Evolutionary conservation across 2,329 filamentous ascomycete genomes (phyloP).

Genomic region (Alternaria sp.): DNA sequence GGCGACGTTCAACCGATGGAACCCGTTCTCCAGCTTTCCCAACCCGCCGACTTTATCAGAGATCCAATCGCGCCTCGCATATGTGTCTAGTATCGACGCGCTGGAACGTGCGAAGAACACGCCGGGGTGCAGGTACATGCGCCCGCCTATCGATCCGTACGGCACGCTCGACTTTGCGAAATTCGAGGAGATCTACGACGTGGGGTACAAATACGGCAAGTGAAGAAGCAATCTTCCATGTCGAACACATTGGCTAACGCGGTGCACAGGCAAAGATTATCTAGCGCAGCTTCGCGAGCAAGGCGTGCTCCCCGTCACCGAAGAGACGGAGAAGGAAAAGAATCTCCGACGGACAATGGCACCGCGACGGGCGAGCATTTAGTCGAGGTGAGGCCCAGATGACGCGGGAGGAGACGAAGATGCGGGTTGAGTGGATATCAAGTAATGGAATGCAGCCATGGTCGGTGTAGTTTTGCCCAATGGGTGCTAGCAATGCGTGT

Average conservation of each 20-base stretch:
- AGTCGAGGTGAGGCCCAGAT: constrained; percentile 6
- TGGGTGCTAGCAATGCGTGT: constrained; percentile 24
- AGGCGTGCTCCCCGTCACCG: constrained; percentile 71
- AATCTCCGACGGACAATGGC: constrained; percentile 63
- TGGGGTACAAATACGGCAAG: constrained; percentile 81
- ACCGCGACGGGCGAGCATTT: constrained; percentile 50
- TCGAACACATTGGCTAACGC: constrained; percentile 8
- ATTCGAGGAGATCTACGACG: constrained; percentile 94
- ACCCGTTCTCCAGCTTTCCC: constrained; percentile 85
- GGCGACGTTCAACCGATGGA: constrained; percentile 96
- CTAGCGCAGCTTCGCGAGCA: constrained; percentile 78
- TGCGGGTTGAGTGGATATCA: constrained; percentile 22
- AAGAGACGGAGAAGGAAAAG: constrained; percentile 61
- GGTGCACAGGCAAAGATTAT: constrained; percentile 69
- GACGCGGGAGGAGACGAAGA: constrained; percentile 21
- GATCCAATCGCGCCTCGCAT: constrained; percentile 93
- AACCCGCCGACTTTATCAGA: constrained; percentile 95
- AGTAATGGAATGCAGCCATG: constrained; percentile 27
- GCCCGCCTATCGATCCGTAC: constrained; percentile 91
- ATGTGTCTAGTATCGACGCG: constrained; percentile 93
- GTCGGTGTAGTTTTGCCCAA: constrained; percentile 30
- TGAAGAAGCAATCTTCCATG: neutral
- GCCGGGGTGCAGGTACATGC: constrained; percentile 93
- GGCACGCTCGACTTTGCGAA: constrained; percentile 96
- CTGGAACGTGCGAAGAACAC: constrained; percentile 91